Conservation (phyloP, 495 filamentous ascomycete species). For the Talaromyces thailandensis region DNA sequence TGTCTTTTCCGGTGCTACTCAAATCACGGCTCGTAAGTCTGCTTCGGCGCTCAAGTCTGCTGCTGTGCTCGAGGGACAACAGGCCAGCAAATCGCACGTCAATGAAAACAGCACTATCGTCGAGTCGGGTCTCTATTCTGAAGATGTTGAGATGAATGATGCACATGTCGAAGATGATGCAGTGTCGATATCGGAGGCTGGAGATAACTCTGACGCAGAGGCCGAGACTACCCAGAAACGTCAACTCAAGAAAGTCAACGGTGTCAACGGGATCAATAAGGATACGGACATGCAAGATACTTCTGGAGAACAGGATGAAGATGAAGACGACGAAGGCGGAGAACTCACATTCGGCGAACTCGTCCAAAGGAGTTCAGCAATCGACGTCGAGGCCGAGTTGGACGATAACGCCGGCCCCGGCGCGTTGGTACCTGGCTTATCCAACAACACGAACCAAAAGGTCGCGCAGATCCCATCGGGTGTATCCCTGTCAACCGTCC, state of each 20-base stretch:
- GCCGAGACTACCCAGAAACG: constrained; percentile 29
- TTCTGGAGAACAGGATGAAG: constrained; percentile 32
- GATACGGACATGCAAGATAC: constrained; percentile 37
- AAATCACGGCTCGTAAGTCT: constrained; percentile 37
- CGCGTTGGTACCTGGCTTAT: constrained; percentile 28
- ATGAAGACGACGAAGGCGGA: constrained; percentile 26
- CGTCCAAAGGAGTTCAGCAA: constrained; percentile 58
- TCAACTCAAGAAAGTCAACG: constrained; percentile 23
- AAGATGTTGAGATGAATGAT: constrained; percentile 45
- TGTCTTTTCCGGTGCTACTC: constrained; percentile 34
- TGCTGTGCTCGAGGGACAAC: constrained; percentile 51
- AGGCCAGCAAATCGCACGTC: constrained; percentile 50
- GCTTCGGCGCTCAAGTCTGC: constrained; percentile 29
- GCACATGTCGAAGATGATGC: constrained; percentile 21
- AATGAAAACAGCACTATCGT: constrained; percentile 71
- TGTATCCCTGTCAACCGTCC: constrained; percentile 76
- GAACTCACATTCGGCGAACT: constrained; percentile 87
- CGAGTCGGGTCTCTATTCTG: constrained; percentile 27
- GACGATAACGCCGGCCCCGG: constrained; percentile 33
- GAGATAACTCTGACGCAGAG: constrained; percentile 35
- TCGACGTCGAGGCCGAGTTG: constrained; percentile 62
- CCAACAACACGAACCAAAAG: constrained; percentile 16
- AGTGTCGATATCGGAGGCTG: constrained; percentile 25
- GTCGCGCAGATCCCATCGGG: constrained; percentile 55
- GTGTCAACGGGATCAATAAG: constrained; percentile 22